phyloP scores from a whole-genome alignment of 2,329 filamentous ascomycete genomes.

The Dactylellina haptotyla region DNA sequence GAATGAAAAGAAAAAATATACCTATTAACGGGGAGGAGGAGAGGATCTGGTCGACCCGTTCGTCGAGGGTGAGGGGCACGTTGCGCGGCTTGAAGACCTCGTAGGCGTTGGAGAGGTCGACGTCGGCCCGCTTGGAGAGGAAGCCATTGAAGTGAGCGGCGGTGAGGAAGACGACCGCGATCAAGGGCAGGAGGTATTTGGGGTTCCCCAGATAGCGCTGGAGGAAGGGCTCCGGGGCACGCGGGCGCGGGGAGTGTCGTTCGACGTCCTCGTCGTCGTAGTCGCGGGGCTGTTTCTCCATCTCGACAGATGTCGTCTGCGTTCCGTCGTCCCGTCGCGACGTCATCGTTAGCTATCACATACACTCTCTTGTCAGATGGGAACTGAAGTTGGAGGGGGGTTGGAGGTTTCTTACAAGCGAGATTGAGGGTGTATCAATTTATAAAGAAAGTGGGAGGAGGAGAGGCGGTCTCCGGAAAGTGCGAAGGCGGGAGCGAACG shows the following conservation, averaged over 20 bases:
- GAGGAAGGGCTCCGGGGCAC: constrained; percentile 34
- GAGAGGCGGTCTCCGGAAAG: neutral
- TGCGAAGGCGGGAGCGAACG: constrained; percentile 23
- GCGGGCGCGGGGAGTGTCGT: neutral
- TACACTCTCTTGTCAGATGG: neutral
- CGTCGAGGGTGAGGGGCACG: constrained; percentile 19
- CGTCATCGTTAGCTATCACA: neutral
- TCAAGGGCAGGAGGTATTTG: constrained; percentile 37
- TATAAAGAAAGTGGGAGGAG: neutral
- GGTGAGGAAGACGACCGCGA: constrained; percentile 37
- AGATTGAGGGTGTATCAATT: neutral
- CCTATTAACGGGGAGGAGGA: constrained; percentile 54
- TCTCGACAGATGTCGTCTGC: neutral
- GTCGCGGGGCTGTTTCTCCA: constrained; percentile 22
- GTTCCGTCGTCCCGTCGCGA: constrained; percentile 13
- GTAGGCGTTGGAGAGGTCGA: constrained; percentile 33
- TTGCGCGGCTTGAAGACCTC: constrained; percentile 29
- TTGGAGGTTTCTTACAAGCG: neutral
- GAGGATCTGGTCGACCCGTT: constrained; percentile 55
- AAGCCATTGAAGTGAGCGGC: constrained; percentile 51
- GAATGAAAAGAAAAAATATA: constrained; percentile 7
- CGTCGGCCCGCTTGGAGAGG: constrained; percentile 38
- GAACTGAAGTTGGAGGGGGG: neutral
- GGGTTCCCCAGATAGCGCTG: constrained; percentile 38
- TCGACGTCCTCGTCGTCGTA: constrained; percentile 9